phyloP scores from a whole-genome alignment of 2,329 filamentous ascomycete genomes.

The Chrysosporium queenslandicum region DNA sequence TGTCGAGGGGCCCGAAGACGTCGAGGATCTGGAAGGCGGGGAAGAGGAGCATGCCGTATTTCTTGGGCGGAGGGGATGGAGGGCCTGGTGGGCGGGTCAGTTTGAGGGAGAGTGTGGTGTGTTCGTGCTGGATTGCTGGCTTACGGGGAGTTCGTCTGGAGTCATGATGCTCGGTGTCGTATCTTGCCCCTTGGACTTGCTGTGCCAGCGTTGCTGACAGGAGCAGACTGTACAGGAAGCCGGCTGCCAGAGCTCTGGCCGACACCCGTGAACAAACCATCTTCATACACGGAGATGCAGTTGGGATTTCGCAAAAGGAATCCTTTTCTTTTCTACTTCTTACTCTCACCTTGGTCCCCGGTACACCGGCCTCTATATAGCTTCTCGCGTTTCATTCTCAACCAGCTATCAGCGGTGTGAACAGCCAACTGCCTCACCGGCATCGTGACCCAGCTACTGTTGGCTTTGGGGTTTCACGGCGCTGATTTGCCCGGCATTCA shows the following conservation, averaged over 20 bases:
- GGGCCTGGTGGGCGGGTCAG: neutral
- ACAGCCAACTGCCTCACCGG: no score
- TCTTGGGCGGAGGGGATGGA: conserved; percentile 3
- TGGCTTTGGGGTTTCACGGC: neutral
- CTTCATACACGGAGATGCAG: no score
- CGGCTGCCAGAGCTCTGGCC: neutral
- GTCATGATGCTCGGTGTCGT: neutral
- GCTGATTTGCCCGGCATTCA: neutral
- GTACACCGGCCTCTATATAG: no score
- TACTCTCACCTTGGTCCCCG: no score
- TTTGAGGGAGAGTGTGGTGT: no score
- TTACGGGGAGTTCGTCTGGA: neutral
- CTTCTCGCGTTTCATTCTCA: no score
- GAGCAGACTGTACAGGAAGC: neutral
- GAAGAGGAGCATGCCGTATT: conserved; percentile 26
- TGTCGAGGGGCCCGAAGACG: conserved; percentile 40
- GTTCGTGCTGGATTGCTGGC: no score
- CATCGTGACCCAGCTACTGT: no score
- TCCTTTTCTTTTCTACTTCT: no score
- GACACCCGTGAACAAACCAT: neutral
- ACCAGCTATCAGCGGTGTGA: no score
- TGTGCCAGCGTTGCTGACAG: neutral
- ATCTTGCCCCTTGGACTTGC: neutral
- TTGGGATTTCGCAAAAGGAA: no score
- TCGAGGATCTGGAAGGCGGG: conserved; percentile 37